Percentiles rank a stretch among this genome's conserved stretches.
Conservation (phyloP, 1,284 basidiomycete genomes). For the Cryptococcus sp. region DNA sequence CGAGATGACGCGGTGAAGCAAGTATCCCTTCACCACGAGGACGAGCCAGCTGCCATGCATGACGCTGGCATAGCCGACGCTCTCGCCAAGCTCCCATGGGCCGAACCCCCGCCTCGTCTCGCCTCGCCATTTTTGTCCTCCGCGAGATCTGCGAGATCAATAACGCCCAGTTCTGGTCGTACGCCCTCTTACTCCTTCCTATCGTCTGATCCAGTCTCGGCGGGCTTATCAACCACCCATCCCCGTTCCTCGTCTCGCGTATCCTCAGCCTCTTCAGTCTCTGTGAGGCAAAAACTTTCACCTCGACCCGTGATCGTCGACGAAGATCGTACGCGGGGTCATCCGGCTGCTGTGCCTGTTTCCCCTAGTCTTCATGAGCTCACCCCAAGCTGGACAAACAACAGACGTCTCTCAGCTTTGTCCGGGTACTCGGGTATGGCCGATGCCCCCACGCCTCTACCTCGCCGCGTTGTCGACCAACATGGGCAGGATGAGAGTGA, state of each 20-base stretch:
- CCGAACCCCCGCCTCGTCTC: constrained; percentile 24
- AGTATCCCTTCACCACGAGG: too few relatives aligned
- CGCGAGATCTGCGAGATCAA: too few relatives aligned
- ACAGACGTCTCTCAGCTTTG: not conserved
- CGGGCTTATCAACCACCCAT: not conserved
- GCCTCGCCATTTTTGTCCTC: not conserved
- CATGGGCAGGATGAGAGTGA: not conserved
- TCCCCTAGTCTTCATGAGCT: not conserved
- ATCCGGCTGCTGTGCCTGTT: too few relatives aligned
- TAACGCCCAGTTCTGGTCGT: not conserved
- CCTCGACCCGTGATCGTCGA: too few relatives aligned
- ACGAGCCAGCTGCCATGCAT: too few relatives aligned
- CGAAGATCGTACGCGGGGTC: too few relatives aligned
- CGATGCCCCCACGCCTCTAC: not conserved
- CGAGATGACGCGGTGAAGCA: too few relatives aligned
- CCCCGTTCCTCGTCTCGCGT: constrained; percentile 6
- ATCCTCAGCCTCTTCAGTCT: constrained; percentile 6
- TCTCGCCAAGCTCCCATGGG: constrained; percentile 27
- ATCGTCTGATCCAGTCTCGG: constrained; percentile 9
- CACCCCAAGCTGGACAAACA: not conserved
- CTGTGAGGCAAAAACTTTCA: not conserved
- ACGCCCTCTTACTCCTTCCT: constrained; percentile 22
- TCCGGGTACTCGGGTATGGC: constrained; percentile 17
- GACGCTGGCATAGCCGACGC: not conserved
- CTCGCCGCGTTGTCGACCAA: not conserved